Base-by-base conservation (phyloP, 2,329 filamentous ascomycete species). In the Trichoderma harzianum region DNA sequence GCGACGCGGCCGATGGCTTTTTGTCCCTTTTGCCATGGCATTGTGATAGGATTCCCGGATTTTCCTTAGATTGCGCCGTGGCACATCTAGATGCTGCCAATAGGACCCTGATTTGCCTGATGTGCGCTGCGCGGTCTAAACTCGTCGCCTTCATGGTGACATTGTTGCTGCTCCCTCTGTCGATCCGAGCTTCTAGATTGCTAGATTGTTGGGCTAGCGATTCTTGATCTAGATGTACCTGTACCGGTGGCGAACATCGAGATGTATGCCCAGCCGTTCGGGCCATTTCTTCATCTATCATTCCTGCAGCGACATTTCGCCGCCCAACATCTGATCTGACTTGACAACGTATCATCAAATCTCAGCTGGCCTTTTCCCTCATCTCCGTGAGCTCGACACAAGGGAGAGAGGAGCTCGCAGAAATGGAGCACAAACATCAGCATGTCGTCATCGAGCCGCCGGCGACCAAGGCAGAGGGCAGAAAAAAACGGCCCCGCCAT, bases 151-250 rank as follows among this genome's bases (percentile, higher is more conserved):
- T 7, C 21, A 43, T 21, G 67, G 55, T 71, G 62, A 57, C 11
- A 39, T 65, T 60, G 62, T 18, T 32, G 63, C 51, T 61, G 62
- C 62, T 67, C 62, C n/a, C 32, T 24, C 28, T 34, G 43, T 43
- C 69, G 69, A 71, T 71, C 69, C 28, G n/a, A 26, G 24, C 69
- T 60, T 66, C 69, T 67, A 62, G 69, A 60, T 60, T 64, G 63
- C 69, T 67, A 62, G 69, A 51, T 60, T 64, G 63, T 36, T 62
- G 39, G 30, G 8, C 30, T 62, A 30, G 43, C 67, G 60, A 43
- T 53, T 62, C 66, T 39, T 57, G 66, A 69, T 34, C 57, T 28
- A 61, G 39, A 34, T 28, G 66, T 51, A 51, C 21, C 36, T 24
- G 57, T 62, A 61, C 55, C 28, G 5, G 67, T 69, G 67, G 67